Evolutionary conservation across 441 rosid species (phyloP).

Genomic region (Arabidopsis lyrata): DNA sequence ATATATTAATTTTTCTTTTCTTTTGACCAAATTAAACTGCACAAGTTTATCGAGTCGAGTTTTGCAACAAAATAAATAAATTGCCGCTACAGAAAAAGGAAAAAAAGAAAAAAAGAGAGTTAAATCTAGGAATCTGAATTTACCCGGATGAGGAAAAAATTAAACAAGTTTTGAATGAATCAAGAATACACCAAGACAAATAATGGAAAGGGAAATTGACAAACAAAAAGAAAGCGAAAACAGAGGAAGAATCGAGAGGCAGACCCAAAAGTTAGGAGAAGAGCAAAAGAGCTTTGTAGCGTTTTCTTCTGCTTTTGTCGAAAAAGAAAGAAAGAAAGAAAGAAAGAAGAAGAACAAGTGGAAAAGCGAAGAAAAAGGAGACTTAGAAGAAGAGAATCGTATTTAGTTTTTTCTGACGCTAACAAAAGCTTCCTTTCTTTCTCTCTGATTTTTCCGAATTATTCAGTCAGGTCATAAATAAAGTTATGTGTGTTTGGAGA

Average conservation of each 20-base stretch:
- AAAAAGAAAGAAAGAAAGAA: not conserved
- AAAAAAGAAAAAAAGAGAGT: not conserved
- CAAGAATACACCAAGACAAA: slow-evolving; percentile 40
- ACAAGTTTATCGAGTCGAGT: not conserved
- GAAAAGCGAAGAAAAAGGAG: slow-evolving; percentile 52
- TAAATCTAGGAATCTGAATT: slow-evolving; percentile 31
- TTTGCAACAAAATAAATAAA: not conserved
- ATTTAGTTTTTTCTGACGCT: slow-evolving; percentile 54
- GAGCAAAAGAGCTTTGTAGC: slow-evolving; percentile 12
- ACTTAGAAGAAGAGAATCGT: slow-evolving; percentile 74
- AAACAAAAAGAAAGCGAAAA: not conserved
- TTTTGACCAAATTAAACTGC: not conserved
- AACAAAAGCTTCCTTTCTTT: slow-evolving; percentile 45
- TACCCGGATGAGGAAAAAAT: slow-evolving; percentile 41
- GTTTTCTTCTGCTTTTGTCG: slow-evolving; percentile 26
- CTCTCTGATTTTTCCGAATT: slow-evolving; percentile 26
- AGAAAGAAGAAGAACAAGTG: slow-evolving; percentile 33
- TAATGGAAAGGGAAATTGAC: slow-evolving; percentile 31
- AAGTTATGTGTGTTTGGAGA: slow-evolving; percentile 43
- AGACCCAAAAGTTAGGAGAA: slow-evolving; percentile 36
- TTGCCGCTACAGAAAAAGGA: no score
- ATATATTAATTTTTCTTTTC: not conserved
- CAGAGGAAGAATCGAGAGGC: slow-evolving; percentile 44
- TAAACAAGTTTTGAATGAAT: slow-evolving; percentile 24
- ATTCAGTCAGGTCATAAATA: not conserved